These are phyloP conservation scores for Salix exigua DNA, from an alignment of 345 rosid species.

Conservation along the genomic window DNA sequence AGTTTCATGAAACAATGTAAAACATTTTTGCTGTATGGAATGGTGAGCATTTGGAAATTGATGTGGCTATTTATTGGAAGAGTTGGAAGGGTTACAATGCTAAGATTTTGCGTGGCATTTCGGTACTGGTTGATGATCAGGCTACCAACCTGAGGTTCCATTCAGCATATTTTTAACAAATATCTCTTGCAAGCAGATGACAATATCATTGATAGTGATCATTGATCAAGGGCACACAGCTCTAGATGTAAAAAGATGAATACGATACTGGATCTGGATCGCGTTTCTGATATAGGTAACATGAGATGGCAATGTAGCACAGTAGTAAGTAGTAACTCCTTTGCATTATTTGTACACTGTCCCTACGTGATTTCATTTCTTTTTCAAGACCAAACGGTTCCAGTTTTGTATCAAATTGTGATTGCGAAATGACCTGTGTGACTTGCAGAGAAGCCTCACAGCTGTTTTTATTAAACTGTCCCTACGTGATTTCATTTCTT, in stretches of 20 bases:
- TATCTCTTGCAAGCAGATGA: not conserved
- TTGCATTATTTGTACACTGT: constrained; percentile 12
- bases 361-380: constrained; percentile 13
- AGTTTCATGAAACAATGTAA: not conserved
- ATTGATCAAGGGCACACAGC: too few species aligned
- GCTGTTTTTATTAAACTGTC: not conserved
- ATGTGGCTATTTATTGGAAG: not conserved
- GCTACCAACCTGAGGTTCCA: not conserved
- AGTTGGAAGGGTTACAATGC: not conserved
- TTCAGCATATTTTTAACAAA: not conserved
- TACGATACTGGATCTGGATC: constrained; percentile 8
- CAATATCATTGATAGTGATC: not conserved
- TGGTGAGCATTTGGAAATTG: not conserved
- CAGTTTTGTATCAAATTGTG: not conserved
- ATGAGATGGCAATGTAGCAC: not conserved
- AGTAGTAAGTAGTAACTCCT: not conserved
- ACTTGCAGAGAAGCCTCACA: constrained; percentile 18
- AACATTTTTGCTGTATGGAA: not conserved
- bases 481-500: constrained; percentile 11
- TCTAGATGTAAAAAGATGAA: not conserved
- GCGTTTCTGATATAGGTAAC: constrained; percentile 4
- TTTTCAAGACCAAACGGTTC: not conserved
- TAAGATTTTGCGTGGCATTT: not conserved
- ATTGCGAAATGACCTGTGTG: constrained; percentile 24
- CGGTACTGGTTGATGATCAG: not conserved